Percentiles rank a stretch among this genome's conserved stretches.
These are phyloP conservation scores for Saxophila tyrrhenica DNA, from an alignment of 495 filamentous ascomycete species.

Conservation along the genomic window DNA sequence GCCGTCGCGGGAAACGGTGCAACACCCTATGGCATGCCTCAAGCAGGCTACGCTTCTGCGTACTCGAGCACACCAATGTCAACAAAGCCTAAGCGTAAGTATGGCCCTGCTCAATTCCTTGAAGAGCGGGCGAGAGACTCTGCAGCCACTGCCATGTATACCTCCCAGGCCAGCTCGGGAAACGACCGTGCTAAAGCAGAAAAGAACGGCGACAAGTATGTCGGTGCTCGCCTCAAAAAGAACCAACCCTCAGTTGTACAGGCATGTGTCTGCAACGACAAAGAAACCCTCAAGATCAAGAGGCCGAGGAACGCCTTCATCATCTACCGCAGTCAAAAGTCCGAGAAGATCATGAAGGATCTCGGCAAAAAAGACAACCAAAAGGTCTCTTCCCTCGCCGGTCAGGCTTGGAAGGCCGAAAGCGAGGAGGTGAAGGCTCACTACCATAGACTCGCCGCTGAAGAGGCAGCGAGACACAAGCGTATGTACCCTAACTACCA, in stretches of 20 bases:
- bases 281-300: neutral
- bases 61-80: too few species aligned
- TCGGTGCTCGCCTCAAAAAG: neutral
- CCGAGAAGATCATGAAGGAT: neutral
- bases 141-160: neutral
- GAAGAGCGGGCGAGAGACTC: neutral
- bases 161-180: neutral
- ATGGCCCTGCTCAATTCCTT: neutral
- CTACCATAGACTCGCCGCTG: neutral
- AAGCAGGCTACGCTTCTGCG: neutral
- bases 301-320: neutral
- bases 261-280: neutral
- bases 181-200: neutral
- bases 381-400: neutral
- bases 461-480: neutral
- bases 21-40: neutral
- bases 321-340: neutral
- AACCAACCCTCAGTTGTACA: neutral
- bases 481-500: neutral
- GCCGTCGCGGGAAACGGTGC: neutral
- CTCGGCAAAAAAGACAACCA: neutral
- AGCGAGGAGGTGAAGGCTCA: neutral
- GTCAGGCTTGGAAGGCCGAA: neutral
- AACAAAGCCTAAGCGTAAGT: neutral
- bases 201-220: neutral